Percentiles rank a stretch among this genome's conserved stretches.
These are phyloP conservation scores for Colletotrichum eleusines DNA, from an alignment of 2,329 filamentous ascomycete genomes.

Conservation along the genomic window DNA sequence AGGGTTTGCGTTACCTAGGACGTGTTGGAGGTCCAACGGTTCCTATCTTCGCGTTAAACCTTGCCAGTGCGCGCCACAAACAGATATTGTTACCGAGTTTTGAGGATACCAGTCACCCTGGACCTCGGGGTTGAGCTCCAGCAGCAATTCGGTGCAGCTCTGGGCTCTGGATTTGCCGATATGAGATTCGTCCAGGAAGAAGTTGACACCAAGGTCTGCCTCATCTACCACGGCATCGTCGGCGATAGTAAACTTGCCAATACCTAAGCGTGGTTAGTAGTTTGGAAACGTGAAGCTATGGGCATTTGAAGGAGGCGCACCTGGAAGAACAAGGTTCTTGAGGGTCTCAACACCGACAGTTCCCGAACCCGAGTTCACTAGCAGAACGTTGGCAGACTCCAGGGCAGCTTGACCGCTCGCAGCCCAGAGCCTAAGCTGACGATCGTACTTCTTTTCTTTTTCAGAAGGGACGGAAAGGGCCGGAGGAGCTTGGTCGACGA, in stretches of 20 bases:
- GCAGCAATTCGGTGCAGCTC: slow-evolving; percentile 79
- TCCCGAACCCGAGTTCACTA: slow-evolving; percentile 89
- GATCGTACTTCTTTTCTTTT: slow-evolving; percentile 86
- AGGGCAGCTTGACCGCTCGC: slow-evolving; percentile 90
- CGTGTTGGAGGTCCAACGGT: slow-evolving; percentile 52
- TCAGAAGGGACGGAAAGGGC: slow-evolving; percentile 67
- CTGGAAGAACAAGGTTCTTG: slow-evolving; percentile 96
- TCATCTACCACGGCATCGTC: slow-evolving; percentile 84
- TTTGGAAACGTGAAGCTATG: not conserved
- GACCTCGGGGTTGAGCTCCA: slow-evolving; percentile 94
- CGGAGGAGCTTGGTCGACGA: slow-evolving; percentile 60
- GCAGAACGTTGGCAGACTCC: slow-evolving; percentile 90
- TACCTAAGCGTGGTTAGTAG: slow-evolving; percentile 63
- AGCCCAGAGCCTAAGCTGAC: slow-evolving; percentile 95
- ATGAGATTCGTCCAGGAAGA: slow-evolving; percentile 87
- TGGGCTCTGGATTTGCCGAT: slow-evolving; percentile 83
- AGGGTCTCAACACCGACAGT: slow-evolving; percentile 90
- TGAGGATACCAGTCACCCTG: slow-evolving; percentile 77
- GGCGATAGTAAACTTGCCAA: slow-evolving; percentile 91
- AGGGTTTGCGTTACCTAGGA: slow-evolving; percentile 55
- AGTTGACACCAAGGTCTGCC: slow-evolving; percentile 92
- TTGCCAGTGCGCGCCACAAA: not conserved
- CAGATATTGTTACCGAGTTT: slow-evolving; percentile 55
- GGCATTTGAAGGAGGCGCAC: slow-evolving; percentile 52
- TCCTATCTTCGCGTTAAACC: slow-evolving; percentile 43